Evolutionary conservation across 345 rosid species (phyloP).

Genomic region (Bretschneidera sinensis): DNA sequence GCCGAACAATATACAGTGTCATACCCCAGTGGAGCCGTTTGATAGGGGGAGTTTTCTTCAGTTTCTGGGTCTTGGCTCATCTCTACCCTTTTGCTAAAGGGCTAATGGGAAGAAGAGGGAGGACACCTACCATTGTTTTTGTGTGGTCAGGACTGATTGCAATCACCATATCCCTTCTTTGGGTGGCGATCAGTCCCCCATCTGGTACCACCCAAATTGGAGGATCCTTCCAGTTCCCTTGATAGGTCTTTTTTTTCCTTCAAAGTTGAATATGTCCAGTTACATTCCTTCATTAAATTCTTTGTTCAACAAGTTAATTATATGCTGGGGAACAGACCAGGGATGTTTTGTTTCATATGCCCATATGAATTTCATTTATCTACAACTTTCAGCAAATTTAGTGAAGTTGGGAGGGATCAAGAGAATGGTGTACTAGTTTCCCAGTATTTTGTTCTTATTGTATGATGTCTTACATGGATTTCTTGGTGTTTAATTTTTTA

Average conservation of each 20-base stretch:
- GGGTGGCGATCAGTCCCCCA: conserved; percentile 96
- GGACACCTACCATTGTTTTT: conserved; percentile 91
- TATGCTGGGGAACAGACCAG: neutral
- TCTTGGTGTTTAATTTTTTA: neutral
- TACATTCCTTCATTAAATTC: conserved; percentile 21
- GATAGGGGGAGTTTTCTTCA: conserved; percentile 93
- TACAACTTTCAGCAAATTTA: neutral
- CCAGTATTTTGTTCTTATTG: too few species aligned
- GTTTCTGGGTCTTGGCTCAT: conserved; percentile 99
- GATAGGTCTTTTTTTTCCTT: conserved; percentile 32
- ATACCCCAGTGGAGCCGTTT: conserved; percentile 85
- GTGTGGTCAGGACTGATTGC: conserved; percentile 98
- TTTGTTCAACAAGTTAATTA: conserved; percentile 11
- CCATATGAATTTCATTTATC: too few species aligned
- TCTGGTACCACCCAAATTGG: conserved; percentile 66
- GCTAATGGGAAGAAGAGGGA: conserved; percentile 95
- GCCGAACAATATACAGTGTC: conserved; percentile 82
- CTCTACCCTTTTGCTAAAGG: conserved; percentile 98
- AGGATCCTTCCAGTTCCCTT: conserved; percentile 91
- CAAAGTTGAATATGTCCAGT: conserved; percentile 8
- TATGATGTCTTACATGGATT: neutral
- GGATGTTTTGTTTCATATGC: neutral
- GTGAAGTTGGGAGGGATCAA: neutral
- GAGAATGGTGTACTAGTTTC: neutral
- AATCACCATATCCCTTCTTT: conserved; percentile 88